Base-by-base conservation (phyloP, 1,139 yeast genomes). In the Hyphopichia pseudoburtonii region DNA sequence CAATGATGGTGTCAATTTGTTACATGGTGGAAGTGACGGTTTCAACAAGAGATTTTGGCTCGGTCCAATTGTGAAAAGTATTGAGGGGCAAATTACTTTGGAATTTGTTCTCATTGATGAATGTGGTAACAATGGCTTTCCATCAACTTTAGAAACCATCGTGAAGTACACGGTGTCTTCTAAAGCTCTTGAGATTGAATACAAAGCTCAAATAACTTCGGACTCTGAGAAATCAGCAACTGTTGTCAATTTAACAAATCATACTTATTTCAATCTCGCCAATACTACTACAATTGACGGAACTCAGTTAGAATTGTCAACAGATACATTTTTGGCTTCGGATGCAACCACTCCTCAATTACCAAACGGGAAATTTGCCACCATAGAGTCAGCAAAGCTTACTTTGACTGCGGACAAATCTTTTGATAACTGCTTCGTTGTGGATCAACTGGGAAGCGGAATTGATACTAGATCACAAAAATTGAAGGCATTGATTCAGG, bases 171-270 rank as follows among this genome's bases (percentile, higher is more conserved):
- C 65, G 11, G 47, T 76, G 25, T 56, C 49, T 16, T 51, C 54
- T 7, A 51, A 47, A 12, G 45, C 57, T 4, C 55, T 72, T 35
- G 68, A 61, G 17, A 52, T 77, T 35, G 83, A 78, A 47, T 80
- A 68, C 51, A 69, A 67, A 45, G 75, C 80, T 18, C 53, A 54
- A 17, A 55, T 77, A 33, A 56, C 68, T 24, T 62, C 63, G 4
- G 57, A 62, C n/a, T 54, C 70, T 4, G 45, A 51, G 14, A 63
- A 57, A 50, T 58, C 64, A 28, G 64, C 73, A 34, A 80, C 88
- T 3, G 64, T 74, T 21, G 66, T 82, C 35, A 76, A 78, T 49
- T 61, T 82, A 55, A 80, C 87, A 34, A 82, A 82, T 57, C 89
- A 82, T 53, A 62, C 81, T 14, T 81, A 79, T 57, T 80, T 80